Evolutionary conservation across 331 rosid genomes (phyloP), one percentile per base, ranked within the genome.

Genomic region (Quercus tomentella): DNA sequence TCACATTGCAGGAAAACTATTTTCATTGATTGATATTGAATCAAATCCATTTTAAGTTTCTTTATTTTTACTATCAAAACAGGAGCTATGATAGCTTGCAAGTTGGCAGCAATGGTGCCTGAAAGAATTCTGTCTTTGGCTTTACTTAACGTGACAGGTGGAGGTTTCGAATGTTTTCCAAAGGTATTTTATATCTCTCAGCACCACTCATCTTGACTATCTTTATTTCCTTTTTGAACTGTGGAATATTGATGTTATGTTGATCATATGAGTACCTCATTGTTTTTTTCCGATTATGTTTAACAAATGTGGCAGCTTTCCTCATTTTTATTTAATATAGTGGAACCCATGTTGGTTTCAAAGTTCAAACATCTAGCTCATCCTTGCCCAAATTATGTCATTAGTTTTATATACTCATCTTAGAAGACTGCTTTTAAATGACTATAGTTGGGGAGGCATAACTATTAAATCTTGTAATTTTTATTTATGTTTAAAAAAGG

Each of bases 11-110:
- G 35, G 25, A 23, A 30, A 45, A 25, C 11, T 74, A 45, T 23
- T 62, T 70, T 14, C 6, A 20, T 20, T 33, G 56, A 26, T 56
- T 60, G 74, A 30, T 1, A 2, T 54, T 9, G 12, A 28, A 62
- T 35, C 31, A 31, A 49, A n/a, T 74, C 16, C 55, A 20, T 31
- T 52, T 82, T 43, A 26, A 72, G 15, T 25, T 35, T 61, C 58
- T 43, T 75, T 71, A 31, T 35, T 76, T 82, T 63, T 51, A 10
- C 16, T 63, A 9, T 67, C 49, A 56, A 35, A 23, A 78, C 91
- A 96, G 99, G 99, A 76, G 96, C 96, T 73, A 96, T 96, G 99
- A 85, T 91, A 79, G 93, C 99, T 55, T 87, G 90, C 85, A 96
- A 93, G 79, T 75, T 96, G 80, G 99, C 97, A 54, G 97, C 99